Conservation (phyloP, 192 early-diverging fungal genomes). For the Rhizophagus clarus region DNA sequence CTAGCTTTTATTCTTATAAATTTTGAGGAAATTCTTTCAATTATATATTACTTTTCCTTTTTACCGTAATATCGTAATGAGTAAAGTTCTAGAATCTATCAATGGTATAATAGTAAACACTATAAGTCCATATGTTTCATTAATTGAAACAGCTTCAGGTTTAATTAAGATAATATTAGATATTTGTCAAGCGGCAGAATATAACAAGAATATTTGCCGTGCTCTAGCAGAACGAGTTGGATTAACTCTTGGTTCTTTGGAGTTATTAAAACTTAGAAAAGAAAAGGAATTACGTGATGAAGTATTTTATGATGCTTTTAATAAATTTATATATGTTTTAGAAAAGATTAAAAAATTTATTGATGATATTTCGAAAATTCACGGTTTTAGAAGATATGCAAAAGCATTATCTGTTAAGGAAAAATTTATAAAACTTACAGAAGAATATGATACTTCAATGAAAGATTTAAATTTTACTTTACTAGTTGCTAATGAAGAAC, state of each 20-base stretch:
- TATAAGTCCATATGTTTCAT: no score
- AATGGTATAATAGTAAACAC: no score
- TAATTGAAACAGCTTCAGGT: no score
- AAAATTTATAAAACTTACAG: neutral
- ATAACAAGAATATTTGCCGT: constrained; percentile 29
- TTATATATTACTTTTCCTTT: no score
- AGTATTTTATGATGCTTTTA: neutral
- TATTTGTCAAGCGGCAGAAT: constrained; percentile 14
- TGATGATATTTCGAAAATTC: constrained; percentile 10
- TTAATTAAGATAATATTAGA: neutral
- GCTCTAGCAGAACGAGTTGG: constrained; percentile 12
- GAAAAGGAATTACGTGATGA: constrained; percentile 2
- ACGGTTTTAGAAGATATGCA: constrained; percentile 4
- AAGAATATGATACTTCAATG: neutral
- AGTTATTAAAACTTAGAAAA: neutral
- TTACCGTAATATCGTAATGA: no score
- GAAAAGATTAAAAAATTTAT: constrained; percentile 23
- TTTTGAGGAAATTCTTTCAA: no score
- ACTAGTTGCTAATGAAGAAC: neutral
- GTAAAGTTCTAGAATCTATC: no score
- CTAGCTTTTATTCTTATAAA: no score
- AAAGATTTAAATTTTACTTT: neutral
- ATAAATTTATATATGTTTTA: neutral
- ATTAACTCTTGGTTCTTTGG: neutral
- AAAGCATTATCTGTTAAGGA: neutral